These are phyloP conservation scores for Acmispon strigosus DNA, from an alignment of 306 rosid genomes.

Conservation along the genomic window DNA sequence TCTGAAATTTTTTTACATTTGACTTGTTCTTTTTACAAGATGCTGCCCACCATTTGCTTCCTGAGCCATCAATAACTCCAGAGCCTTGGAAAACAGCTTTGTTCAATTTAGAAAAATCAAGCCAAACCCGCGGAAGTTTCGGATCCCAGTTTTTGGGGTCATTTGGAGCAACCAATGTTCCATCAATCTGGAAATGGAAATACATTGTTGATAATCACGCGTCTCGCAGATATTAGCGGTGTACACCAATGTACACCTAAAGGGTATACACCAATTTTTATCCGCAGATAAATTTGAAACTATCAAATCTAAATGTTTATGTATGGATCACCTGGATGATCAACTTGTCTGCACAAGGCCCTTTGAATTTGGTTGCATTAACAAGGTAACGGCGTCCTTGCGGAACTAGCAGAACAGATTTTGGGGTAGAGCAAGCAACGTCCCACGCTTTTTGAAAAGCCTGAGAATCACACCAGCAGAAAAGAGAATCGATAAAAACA, in stretches of 20 bases:
- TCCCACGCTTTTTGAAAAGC: slow-evolving; percentile 84
- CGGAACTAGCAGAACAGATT: slow-evolving; percentile 78
- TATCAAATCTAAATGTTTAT: background rate
- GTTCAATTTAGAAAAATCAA: slow-evolving; percentile 52
- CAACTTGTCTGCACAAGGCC: slow-evolving; percentile 69
- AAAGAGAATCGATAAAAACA: slow-evolving; percentile 21
- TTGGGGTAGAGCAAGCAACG: slow-evolving; percentile 65
- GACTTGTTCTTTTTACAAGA: slow-evolving; percentile 93
- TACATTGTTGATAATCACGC: background rate
- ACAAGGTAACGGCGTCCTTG: slow-evolving; percentile 65
- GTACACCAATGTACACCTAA: too few species aligned
- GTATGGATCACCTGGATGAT: slow-evolving; percentile 55
- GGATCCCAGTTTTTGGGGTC: slow-evolving; percentile 86
- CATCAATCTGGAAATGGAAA: slow-evolving; percentile 63
- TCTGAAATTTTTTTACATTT: slow-evolving; percentile 49
- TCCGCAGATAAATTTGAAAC: background rate
- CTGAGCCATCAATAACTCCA: slow-evolving; percentile 94
- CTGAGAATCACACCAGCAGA: slow-evolving; percentile 38
- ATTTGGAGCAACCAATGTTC: slow-evolving; percentile 85
- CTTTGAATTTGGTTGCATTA: slow-evolving; percentile 73
- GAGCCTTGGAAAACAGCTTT: slow-evolving; percentile 71
- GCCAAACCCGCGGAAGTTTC: slow-evolving; percentile 59
- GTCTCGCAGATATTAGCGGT: background rate
- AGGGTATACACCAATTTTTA: too few species aligned
- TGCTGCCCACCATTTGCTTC: slow-evolving; percentile 98